Conservation (phyloP, 495 filamentous ascomycete species). For the Aspergillus nanangensis region DNA sequence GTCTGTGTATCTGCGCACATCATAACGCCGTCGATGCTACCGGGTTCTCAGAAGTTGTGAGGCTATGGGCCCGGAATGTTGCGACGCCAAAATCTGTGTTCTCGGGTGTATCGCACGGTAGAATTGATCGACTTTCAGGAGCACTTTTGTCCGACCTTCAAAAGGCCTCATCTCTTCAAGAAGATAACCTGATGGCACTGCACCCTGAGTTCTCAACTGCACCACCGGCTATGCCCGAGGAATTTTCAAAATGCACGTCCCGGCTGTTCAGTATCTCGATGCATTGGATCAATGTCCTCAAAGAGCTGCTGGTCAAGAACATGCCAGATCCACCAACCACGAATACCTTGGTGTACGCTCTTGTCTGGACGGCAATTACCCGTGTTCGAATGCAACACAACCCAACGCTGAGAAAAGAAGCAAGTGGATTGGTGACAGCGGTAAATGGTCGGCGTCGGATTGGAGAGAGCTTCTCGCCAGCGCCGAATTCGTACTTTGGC, state of each 20-base stretch:
- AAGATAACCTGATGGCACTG: not conserved
- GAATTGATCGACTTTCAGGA: not conserved
- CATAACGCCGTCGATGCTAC: slow-evolving; percentile 6
- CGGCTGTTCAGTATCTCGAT: slow-evolving; percentile 4
- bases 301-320: slow-evolving; percentile 25
- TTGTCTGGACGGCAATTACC: slow-evolving; percentile 13
- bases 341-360: slow-evolving; percentile 6
- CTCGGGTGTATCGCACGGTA: not conserved
- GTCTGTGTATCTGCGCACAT: slow-evolving; percentile 7
- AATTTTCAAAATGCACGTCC: slow-evolving; percentile 4
- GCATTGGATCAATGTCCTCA: slow-evolving; percentile 2
- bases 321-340: slow-evolving; percentile 2
- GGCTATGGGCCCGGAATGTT: slow-evolving; percentile 4
- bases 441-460: slow-evolving; percentile 10
- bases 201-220: slow-evolving; percentile 9
- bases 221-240: slow-evolving; percentile 1
- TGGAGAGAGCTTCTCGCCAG: not conserved
- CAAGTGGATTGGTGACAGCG: slow-evolving; percentile 2
- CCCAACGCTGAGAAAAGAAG: not conserved
- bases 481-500: not conserved
- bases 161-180: not conserved
- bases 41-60: slow-evolving; percentile 6
- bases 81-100: not conserved
- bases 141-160: slow-evolving; percentile 1
- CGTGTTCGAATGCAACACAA: slow-evolving; percentile 4